Evolutionary conservation across 768 basidiomycete species (phyloP), one percentile per base, ranked within the genome.

Genomic region (Rhodosporidiobolus sp.): DNA sequence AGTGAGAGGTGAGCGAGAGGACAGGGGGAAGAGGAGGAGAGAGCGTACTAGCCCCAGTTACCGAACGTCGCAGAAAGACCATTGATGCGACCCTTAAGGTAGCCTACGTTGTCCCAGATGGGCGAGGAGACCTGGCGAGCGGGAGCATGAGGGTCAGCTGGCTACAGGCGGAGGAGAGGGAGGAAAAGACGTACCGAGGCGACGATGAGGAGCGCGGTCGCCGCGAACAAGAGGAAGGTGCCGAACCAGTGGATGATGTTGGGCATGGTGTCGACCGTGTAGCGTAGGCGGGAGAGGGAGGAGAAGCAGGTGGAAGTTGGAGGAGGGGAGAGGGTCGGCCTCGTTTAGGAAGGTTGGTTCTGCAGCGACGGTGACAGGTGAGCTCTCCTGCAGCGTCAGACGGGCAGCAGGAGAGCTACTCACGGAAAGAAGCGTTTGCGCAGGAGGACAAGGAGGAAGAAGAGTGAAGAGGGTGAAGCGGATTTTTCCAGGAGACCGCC

Each of bases 201-300:
- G 3, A 75, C 66, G 63, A 70, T 49, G 34, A 75, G 67, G 24
- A 71, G 66, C 2, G 54, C 74, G 53, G 57, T 74, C 17, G 69
- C 69, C 0, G 69, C 69, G 26, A 74, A 52, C n/a, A 70, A 45
- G 34, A 62, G 49, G 57, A 74, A 70, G 0, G 68, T 52, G 0
- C 73, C 73, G 52, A 63, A 12, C 69, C 66, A 69, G 69, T 74
- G 73, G n/a, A 73, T 20, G 11, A 63, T 20, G 48, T 67, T 56
- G 30, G 28, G 20, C 8, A 61, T 65, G 32, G 30, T 63, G 19
- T 24, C n/a, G n/a, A n/a, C n/a, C n/a, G n/a, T n/a, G 49, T 24
- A 28, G 8, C 26, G 22, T 16, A 10, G 53, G 8, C 24, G 28
- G 19, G 3, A 8, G 32, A 35, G 53, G 45, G 45, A 17, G 45